Evolutionary conservation across 345 rosid genomes (phyloP).

Genomic region (Diplotaxis tenuifolia): DNA sequence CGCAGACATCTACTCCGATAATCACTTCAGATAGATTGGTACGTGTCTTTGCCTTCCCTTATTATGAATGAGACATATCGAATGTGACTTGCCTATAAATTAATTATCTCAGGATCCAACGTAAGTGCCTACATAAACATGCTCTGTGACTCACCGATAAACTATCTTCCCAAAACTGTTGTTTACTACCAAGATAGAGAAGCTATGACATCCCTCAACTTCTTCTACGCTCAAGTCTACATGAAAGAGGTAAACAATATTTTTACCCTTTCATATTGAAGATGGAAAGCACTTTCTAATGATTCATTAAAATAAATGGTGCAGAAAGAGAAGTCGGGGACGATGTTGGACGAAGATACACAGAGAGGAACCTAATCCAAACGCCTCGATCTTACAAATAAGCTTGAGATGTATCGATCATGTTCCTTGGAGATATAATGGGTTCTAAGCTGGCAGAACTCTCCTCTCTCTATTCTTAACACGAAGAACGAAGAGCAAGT

Average conservation of each 20-base stretch:
- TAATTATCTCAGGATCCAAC: constrained; percentile 62
- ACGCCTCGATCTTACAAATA: constrained; percentile 91
- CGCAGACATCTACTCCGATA: constrained; percentile 65
- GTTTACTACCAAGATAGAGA: constrained; percentile 91
- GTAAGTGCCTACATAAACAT: constrained; percentile 84
- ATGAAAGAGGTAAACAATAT: constrained; percentile 64
- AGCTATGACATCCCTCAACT: constrained; percentile 86
- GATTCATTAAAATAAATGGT: neutral
- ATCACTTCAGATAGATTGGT: constrained; percentile 88
- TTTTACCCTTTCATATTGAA: neutral
- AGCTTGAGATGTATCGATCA: constrained; percentile 90
- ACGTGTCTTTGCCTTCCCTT: constrained; percentile 1
- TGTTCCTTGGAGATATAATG: constrained; percentile 63
- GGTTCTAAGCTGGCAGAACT: constrained; percentile 70
- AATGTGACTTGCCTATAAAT: neutral
- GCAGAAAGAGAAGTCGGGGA: constrained; percentile 88
- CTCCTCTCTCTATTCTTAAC: constrained; percentile 68
- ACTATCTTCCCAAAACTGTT: constrained; percentile 91
- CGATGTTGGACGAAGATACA: constrained; percentile 95
- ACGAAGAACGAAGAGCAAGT: constrained; percentile 75
- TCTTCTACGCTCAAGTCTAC: constrained; percentile 79
- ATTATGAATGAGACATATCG: constrained; percentile 4
- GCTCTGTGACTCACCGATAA: constrained; percentile 85
- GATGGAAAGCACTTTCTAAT: neutral
- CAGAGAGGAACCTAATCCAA: constrained; percentile 68